Evolutionary conservation across 371 early-diverging fungal genomes (phyloP).

Genomic region (Parasitella parasitica): DNA sequence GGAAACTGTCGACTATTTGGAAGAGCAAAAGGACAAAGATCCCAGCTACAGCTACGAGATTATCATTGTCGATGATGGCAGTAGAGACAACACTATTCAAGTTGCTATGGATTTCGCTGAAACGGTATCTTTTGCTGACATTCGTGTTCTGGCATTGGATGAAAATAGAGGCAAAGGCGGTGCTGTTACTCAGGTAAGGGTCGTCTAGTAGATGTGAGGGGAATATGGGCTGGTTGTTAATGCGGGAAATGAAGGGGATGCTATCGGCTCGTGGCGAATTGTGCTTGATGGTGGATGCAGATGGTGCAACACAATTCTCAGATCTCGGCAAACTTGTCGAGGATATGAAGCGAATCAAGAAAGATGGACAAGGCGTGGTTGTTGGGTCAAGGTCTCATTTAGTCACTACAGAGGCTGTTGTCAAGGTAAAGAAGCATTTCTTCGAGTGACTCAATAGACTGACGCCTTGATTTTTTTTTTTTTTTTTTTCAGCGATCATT

Average conservation of each 20-base stretch:
- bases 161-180: conserved; percentile 95
- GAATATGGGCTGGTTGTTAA: no score
- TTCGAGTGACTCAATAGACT: no score
- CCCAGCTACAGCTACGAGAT: conserved; percentile 73
- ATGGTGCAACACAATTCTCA: conserved; percentile 90
- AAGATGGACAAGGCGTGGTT: conserved; percentile 65
- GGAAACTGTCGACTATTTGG: conserved; percentile 73
- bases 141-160: conserved; percentile 77
- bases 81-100: conserved; percentile 72
- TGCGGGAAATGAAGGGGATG: conserved; percentile 65
- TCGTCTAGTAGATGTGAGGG: no score
- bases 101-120: conserved; percentile 70
- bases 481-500: conserved; percentile 81
- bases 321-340: conserved; percentile 71
- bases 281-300: conserved; percentile 93
- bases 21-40: conserved; percentile 38
- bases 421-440: conserved; percentile 86
- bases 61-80: conserved; percentile 91
- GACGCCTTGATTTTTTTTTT: no score
- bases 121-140: conserved; percentile 47
- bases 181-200: conserved; percentile 87
- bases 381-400: conserved; percentile 92
- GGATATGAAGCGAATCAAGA: conserved; percentile 38
- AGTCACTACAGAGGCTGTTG: conserved; percentile 88
- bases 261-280: conserved; percentile 74